Evolutionary conservation across 352 stramenopile genomes (phyloP).

Genomic region (Globisporangium sylvaticum): DNA sequence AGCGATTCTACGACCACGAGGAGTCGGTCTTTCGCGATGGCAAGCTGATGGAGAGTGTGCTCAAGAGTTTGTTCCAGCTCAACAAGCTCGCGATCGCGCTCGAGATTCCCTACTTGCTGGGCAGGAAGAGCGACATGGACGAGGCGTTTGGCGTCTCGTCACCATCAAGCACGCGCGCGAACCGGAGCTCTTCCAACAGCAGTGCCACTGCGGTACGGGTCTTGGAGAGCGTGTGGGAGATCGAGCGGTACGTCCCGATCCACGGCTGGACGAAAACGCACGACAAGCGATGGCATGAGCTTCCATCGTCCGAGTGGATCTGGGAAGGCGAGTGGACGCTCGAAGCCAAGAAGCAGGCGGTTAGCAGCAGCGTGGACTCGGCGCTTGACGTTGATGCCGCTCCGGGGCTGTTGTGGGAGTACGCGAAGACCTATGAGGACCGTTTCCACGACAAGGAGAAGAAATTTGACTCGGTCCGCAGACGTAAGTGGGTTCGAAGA

Average conservation of each 20-base stretch:
- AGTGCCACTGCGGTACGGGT: conserved; percentile 32
- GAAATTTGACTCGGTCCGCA: conserved; percentile 67
- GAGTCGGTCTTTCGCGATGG: conserved; percentile 42
- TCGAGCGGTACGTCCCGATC: conserved; percentile 68
- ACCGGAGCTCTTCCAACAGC: conserved; percentile 11
- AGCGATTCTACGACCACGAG: conserved; percentile 51
- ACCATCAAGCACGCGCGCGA: not conserved
- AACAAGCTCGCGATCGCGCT: conserved; percentile 45
- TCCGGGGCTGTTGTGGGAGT: conserved; percentile 36
- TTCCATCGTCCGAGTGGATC: conserved; percentile 77
- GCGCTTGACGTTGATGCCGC: conserved; percentile 15
- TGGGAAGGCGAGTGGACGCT: conserved; percentile 76
- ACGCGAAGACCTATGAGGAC: conserved; percentile 68
- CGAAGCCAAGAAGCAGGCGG: conserved; percentile 25
- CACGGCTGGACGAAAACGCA: conserved; percentile 63
- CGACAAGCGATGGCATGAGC: conserved; percentile 50
- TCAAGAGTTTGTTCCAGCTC: conserved; percentile 44
- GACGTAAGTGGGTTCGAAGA: conserved; percentile 59
- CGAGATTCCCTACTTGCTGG: conserved; percentile 48
- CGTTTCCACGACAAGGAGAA: conserved; percentile 72
- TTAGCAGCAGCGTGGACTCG: conserved; percentile 19
- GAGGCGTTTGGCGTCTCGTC: conserved; percentile 35
- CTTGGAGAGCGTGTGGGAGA: conserved; percentile 67
- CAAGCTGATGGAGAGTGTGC: conserved; percentile 40
- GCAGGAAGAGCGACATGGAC: conserved; percentile 39